Evolutionary conservation across 139 green algal species (phyloP).

Genomic region (Ettlia oleoabundans): DNA sequence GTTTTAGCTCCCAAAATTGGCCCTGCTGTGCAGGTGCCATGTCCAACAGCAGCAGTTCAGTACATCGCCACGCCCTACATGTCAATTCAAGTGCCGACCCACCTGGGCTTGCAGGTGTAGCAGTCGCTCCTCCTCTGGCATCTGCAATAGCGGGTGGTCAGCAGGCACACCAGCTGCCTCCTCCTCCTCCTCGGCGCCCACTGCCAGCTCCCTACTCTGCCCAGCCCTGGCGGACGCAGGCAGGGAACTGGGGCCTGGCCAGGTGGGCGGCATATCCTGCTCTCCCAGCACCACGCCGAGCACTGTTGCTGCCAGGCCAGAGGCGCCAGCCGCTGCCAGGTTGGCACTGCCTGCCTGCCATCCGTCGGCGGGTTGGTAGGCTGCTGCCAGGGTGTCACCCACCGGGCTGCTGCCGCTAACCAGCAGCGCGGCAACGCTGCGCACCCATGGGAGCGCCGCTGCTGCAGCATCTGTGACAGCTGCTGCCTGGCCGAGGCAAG

Average conservation of each 20-base stretch:
- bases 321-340: not conserved
- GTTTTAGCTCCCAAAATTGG: too few species aligned
- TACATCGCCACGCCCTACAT: too few species aligned
- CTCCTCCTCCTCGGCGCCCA: conserved; percentile 25
- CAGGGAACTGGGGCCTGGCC: not conserved
- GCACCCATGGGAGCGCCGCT: conserved; percentile 32
- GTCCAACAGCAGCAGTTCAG: too few species aligned
- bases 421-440: conserved; percentile 38
- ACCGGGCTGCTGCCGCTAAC: conserved; percentile 29
- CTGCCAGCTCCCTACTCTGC: not conserved
- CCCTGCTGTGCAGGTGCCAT: too few species aligned
- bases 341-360: conserved; percentile 20
- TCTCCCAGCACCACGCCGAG: conserved; percentile 36
- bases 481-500: conserved; percentile 16
- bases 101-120: conserved; percentile 71
- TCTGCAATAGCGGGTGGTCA: conserved; percentile 62
- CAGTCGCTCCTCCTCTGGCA: conserved; percentile 65
- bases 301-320: not conserved
- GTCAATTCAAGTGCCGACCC: not conserved
- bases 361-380: conserved; percentile 15
- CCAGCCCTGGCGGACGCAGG: not conserved
- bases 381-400: conserved; percentile 19
- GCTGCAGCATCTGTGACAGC: not conserved
- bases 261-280: conserved; percentile 40
- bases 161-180: conserved; percentile 27